Evolutionary conservation across 2,329 filamentous ascomycete species (phyloP).

Genomic region (Phialophora expanda): DNA sequence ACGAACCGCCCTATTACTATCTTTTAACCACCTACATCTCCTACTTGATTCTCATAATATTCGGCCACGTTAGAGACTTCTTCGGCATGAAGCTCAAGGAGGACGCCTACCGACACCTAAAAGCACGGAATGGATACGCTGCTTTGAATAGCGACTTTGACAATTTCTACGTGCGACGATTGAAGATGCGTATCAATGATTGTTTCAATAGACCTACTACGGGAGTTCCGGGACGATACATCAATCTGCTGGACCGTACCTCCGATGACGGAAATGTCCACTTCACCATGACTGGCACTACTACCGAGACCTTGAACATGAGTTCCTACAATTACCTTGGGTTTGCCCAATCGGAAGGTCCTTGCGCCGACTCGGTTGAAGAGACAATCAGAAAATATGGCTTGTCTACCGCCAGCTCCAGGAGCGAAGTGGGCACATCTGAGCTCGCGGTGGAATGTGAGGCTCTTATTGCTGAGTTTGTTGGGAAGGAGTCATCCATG

Average conservation of each 20-base stretch:
- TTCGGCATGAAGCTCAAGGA: constrained; percentile 95
- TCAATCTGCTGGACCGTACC: constrained; percentile 87
- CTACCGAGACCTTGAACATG: constrained; percentile 95
- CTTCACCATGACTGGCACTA: constrained; percentile 86
- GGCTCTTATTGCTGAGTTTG: constrained; percentile 83
- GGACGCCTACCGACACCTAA: constrained; percentile 83
- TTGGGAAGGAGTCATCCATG: constrained; percentile 93
- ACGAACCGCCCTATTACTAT: constrained; percentile 96
- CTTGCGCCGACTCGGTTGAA: constrained; percentile 92
- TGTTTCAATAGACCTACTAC: constrained; percentile 93
- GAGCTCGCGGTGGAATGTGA: constrained; percentile 91
- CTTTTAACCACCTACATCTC: constrained; percentile 98
- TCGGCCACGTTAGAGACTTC: constrained; percentile 94
- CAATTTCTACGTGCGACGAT: constrained; percentile 91
- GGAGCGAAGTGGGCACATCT: constrained; percentile 81
- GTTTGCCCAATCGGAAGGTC: constrained; percentile 95
- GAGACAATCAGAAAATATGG: constrained; percentile 83
- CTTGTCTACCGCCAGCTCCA: constrained; percentile 78
- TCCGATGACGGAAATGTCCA: constrained; percentile 90
- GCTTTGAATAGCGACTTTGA: constrained; percentile 98
- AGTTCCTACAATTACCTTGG: constrained; percentile 99
- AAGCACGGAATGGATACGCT: constrained; percentile 84
- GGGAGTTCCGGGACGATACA: constrained; percentile 90
- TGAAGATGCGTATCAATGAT: constrained; percentile 95
- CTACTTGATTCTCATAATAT: constrained; percentile 92